A percentile compares a stretch with the other conserved stretches of the same genome.
Evolutionary conservation across 139 green algal species (phyloP).

Genomic region (Coelastrella sp.): DNA sequence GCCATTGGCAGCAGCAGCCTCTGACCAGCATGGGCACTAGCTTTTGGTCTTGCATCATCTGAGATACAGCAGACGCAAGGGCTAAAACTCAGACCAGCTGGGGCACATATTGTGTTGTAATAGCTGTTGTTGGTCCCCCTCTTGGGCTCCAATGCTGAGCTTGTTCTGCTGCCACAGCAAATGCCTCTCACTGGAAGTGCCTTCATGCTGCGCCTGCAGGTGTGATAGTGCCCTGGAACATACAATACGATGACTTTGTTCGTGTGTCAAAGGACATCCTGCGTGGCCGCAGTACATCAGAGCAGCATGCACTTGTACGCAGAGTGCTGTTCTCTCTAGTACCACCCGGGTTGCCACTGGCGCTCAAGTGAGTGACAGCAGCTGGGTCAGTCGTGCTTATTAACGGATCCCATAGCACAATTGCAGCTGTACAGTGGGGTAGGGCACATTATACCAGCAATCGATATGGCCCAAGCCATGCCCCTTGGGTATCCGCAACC

Average conservation of each 20-base stretch:
- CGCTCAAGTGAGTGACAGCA: constrained; percentile 52
- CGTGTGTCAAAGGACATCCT: constrained; percentile 68
- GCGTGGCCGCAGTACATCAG: constrained; percentile 52
- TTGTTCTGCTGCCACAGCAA: too few species aligned
- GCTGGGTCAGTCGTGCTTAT: too few species aligned
- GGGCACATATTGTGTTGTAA: too few species aligned
- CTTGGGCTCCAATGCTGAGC: too few species aligned
- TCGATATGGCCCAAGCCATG: background rate
- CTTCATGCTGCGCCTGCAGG: background rate
- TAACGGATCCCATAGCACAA: background rate
- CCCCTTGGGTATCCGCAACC: background rate
- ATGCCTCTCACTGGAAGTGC: background rate
- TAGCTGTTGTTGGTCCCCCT: too few species aligned
- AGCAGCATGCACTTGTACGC: constrained; percentile 58
- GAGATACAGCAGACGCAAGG: too few species aligned
- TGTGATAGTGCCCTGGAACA: constrained; percentile 41
- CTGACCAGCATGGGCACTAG: too few species aligned
- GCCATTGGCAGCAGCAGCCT: too few species aligned
- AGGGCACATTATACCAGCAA: too few species aligned
- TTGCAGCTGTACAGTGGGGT: too few species aligned
- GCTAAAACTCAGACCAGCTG: too few species aligned
- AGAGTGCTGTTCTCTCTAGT: constrained; percentile 62
- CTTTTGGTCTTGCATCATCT: too few species aligned
- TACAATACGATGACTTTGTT: constrained; percentile 70
- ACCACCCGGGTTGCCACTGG: constrained; percentile 39